A percentile compares a stretch with the other conserved stretches of the same genome.
phyloP scores from a whole-genome alignment of 768 basidiomycete species.

The Trametes elegans region DNA sequence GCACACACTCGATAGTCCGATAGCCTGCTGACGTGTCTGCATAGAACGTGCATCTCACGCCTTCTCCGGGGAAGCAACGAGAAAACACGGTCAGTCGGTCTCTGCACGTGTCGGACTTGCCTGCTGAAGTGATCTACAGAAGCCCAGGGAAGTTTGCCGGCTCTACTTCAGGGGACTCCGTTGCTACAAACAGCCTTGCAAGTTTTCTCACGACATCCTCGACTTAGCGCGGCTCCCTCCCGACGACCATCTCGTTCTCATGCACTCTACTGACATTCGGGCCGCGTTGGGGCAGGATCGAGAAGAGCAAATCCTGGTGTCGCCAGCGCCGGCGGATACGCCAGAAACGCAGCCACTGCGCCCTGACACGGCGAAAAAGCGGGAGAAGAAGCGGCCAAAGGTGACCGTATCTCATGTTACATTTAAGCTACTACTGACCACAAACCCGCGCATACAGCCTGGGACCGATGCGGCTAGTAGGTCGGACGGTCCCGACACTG shows the following conservation, averaged over 20 bases:
- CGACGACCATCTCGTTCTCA: neutral
- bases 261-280: neutral
- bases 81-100: neutral
- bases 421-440: too few relatives aligned
- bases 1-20: too few relatives aligned
- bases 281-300: neutral
- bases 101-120: too few relatives aligned
- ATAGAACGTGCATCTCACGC: too few relatives aligned
- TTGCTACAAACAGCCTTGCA: neutral
- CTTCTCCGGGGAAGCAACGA: too few relatives aligned
- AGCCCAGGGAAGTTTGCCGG: neutral
- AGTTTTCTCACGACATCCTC: conserved; percentile 1
- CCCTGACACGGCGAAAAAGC: neutral
- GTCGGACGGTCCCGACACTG: too few relatives aligned
- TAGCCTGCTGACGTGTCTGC: too few relatives aligned
- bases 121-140: neutral
- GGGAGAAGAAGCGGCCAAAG: neutral
- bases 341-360: neutral
- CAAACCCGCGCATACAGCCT: neutral
- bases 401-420: neutral
- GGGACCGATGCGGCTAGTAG: neutral
- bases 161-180: neutral
- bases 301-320: neutral
- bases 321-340: too few relatives aligned
- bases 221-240: neutral